Evolutionary conservation across 2,329 filamentous ascomycete genomes (phyloP), one percentile per base, ranked within the genome.

Genomic region (Aspergillus intermedius): DNA sequence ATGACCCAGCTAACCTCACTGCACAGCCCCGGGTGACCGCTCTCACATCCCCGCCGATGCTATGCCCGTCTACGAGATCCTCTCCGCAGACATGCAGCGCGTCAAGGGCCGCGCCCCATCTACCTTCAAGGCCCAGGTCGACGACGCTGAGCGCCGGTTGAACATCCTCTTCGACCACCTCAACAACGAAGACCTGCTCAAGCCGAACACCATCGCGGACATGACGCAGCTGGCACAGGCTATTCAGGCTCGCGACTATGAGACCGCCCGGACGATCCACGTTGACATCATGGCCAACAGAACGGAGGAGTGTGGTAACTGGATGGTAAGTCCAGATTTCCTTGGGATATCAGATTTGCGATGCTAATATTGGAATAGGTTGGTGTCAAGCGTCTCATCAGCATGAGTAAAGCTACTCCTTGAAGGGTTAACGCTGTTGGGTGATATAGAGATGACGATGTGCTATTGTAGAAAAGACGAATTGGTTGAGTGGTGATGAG

Each of bases 151-250:
- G 67, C 95, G 95, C 73, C 84, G 93, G 23, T 78, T 98, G 50
- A 88, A 87, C 60, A 84, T 96, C 44, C 76, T 98, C n/a, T 97
- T 96, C 66, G 91, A 98, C 64, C 90, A 96, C 68, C 77, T 98
- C 42, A 98, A 97, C 77, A 97, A 97, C 57, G 87, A 91, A 63
- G 91, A 97, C 62, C 76, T 96, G 37, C 77, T 97, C 47, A 87
- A 86, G 72, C 81, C 87, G 1, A 84, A 87, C 61, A 96, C 75
- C 5, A 54, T 77, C 22, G 65, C 68, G 37, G 72, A 72, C 48
- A 73, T 78, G 65, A 64, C 64, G 8, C 66, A 74, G 61, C 54
- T 79, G 56, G 79, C 87, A 7, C 73, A 80, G 53, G 81, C 86
- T 22, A 69, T 94, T 47, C 80, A 87, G 58, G 68, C 74, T 48